Evolutionary conservation across 371 early-diverging fungal genomes (phyloP).

Genomic region (Lichtheimia corymbifera): DNA sequence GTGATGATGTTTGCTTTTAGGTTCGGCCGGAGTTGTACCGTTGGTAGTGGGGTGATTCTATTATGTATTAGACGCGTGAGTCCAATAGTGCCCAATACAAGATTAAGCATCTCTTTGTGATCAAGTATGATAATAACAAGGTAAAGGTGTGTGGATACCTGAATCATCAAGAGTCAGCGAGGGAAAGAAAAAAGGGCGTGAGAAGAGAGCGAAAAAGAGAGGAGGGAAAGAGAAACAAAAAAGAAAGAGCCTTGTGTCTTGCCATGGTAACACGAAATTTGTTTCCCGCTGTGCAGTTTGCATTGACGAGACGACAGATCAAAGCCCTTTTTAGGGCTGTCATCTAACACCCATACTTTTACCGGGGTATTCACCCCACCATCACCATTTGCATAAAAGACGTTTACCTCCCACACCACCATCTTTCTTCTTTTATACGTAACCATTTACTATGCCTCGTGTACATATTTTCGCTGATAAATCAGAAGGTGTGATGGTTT

Average conservation of each 20-base stretch:
- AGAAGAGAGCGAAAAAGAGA: slow-evolving; percentile 4
- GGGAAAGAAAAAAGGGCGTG: slow-evolving; percentile 4
- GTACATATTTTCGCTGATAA: slow-evolving; percentile 28
- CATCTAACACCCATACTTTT: too few species aligned
- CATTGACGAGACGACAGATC: not conserved
- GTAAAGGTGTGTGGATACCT: too few species aligned
- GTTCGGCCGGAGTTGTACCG: not conserved
- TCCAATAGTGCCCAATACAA: too few species aligned
- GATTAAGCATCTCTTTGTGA: too few species aligned
- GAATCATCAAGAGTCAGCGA: too few species aligned
- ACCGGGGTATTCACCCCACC: too few species aligned
- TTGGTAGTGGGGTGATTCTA: too few species aligned
- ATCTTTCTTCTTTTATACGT: too few species aligned
- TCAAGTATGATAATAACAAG: too few species aligned
- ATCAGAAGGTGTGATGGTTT: slow-evolving; percentile 4
- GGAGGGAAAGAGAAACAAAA: not conserved
- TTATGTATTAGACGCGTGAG: too few species aligned
- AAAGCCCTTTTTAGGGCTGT: too few species aligned
- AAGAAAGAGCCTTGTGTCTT: slow-evolving; percentile 1
- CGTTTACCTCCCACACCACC: too few species aligned
- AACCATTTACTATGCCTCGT: not conserved
- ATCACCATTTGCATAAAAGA: slow-evolving; percentile 3
- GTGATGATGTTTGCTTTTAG: slow-evolving; percentile 16
- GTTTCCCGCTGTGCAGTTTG: not conserved
- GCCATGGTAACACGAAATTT: slow-evolving; percentile 4